Evolutionary conservation across 768 basidiomycete genomes (phyloP).

Genomic region (Hortiboletus campestris): DNA sequence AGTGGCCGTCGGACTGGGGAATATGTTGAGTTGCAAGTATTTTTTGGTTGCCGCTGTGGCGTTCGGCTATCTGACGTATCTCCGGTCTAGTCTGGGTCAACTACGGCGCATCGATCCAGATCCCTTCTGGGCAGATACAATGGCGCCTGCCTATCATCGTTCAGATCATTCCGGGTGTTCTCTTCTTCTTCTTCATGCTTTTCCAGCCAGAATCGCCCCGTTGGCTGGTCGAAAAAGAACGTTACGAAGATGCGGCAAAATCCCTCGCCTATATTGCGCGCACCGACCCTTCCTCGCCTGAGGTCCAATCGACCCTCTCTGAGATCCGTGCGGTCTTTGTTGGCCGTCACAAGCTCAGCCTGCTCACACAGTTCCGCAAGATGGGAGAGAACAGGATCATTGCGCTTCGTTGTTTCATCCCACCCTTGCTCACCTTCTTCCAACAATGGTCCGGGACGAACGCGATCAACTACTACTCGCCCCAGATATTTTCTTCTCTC

Average conservation of each 20-base stretch:
- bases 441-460: constrained; percentile 44
- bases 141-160: constrained; percentile 39
- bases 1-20: constrained; percentile 33
- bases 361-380: constrained; percentile 30
- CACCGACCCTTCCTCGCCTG: constrained; percentile 23
- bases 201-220: constrained; percentile 43
- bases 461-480: constrained; percentile 42
- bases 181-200: constrained; percentile 37
- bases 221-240: constrained; percentile 38
- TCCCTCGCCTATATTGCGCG: constrained; percentile 32
- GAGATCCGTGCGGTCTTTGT: constrained; percentile 38
- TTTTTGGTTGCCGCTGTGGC: background rate
- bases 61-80: background rate
- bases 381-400: constrained; percentile 35
- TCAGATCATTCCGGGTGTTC: constrained; percentile 39
- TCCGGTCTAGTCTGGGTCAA: constrained; percentile 36
- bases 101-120: constrained; percentile 29
- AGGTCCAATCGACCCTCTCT: constrained; percentile 30
- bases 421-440: constrained; percentile 32
- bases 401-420: constrained; percentile 33
- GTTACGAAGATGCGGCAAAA: constrained; percentile 33
- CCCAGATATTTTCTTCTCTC: constrained; percentile 35
- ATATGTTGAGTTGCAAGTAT: constrained; percentile 36
- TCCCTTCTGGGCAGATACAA: constrained; percentile 28
- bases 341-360: constrained; percentile 27